Evolutionary conservation across 1,284 basidiomycete species (phyloP).

Genomic region (Leccinum pachyderme): DNA sequence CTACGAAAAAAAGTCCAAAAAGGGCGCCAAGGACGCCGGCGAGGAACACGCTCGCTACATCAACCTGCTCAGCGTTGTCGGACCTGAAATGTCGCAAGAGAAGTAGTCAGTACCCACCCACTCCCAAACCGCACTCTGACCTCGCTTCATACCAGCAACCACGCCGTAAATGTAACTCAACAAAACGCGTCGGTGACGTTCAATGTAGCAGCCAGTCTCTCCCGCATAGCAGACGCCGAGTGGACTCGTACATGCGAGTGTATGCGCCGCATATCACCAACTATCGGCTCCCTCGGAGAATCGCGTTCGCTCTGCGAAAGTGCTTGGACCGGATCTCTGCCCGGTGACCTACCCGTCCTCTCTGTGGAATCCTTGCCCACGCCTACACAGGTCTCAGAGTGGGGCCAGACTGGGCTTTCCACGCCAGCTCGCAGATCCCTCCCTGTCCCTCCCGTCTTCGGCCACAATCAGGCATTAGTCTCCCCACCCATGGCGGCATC

Average conservation of each 20-base stretch:
- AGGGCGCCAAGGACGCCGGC: constrained; percentile 59
- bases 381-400: constrained; percentile 25
- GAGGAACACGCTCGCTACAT: constrained; percentile 79
- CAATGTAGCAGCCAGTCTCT: constrained; percentile 58
- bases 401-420: constrained; percentile 41
- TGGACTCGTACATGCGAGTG: constrained; percentile 72
- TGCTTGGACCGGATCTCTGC: constrained; percentile 60
- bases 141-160: constrained; percentile 48
- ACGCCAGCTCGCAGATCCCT: constrained; percentile 20
- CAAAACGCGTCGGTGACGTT: constrained; percentile 58
- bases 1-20: constrained; percentile 79
- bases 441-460: neutral
- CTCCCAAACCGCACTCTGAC: neutral
- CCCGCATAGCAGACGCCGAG: constrained; percentile 71
- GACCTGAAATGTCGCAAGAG: constrained; percentile 74
- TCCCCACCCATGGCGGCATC: constrained; percentile 3
- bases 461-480: constrained; percentile 11
- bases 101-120: constrained; percentile 57
- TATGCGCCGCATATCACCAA: constrained; percentile 56
- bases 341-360: constrained; percentile 38
- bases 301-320: constrained; percentile 56
- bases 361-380: constrained; percentile 4
- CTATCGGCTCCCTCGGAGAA: constrained; percentile 38
- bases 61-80: constrained; percentile 66
- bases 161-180: constrained; percentile 59